Evolutionary conservation across 2,329 filamentous ascomycete species (phyloP).

Genomic region (Fusarium siculi): DNA sequence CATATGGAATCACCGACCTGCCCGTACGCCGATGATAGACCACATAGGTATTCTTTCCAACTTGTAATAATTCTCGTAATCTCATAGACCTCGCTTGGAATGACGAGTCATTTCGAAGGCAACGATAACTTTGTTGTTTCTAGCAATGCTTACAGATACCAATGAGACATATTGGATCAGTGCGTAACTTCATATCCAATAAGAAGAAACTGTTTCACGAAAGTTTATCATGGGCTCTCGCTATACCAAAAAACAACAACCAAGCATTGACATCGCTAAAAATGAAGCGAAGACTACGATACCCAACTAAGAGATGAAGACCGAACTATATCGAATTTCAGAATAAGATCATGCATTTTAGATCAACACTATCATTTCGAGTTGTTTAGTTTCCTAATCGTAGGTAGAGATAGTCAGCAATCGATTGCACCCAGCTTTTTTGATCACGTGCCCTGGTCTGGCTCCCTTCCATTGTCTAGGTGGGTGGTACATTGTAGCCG

Average conservation of each 20-base stretch:
- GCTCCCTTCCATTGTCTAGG: not conserved
- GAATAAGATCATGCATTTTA: not conserved
- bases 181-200: not conserved
- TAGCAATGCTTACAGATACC: not conserved
- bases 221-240: not conserved
- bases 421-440: not conserved
- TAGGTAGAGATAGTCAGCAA: not conserved
- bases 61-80: not conserved
- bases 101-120: not conserved
- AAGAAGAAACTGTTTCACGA: not conserved
- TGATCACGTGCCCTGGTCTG: slow-evolving; percentile 9
- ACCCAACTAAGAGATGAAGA: not conserved
- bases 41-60: not conserved
- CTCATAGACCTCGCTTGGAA: not conserved
- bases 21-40: not conserved
- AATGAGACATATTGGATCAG: slow-evolving; percentile 15
- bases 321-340: not conserved
- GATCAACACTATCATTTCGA: not conserved
- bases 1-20: not conserved
- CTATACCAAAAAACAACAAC: not conserved
- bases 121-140: not conserved
- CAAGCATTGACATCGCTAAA: not conserved
- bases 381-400: not conserved
- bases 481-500: slow-evolving; percentile 19
- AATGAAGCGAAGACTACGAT: not conserved